Evolutionary conservation across 2,329 filamentous ascomycete species (phyloP).

Genomic region (Cordyceps cicadae): DNA sequence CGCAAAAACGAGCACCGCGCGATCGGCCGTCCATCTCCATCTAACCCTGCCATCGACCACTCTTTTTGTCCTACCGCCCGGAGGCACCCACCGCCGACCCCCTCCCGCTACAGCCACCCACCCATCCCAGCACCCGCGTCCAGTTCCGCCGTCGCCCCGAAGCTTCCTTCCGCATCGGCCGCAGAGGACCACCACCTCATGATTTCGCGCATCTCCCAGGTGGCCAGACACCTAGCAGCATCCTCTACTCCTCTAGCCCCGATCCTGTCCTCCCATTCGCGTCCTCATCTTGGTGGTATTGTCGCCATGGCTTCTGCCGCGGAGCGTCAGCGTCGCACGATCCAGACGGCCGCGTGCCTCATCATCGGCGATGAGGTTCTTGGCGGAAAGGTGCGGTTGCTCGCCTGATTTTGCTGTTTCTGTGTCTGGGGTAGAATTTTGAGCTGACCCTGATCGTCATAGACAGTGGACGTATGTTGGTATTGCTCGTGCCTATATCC

Average conservation of each 20-base stretch:
- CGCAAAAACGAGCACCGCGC: neutral
- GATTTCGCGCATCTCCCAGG: constrained; percentile 67
- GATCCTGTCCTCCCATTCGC: constrained; percentile 10
- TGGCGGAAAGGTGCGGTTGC: constrained; percentile 64
- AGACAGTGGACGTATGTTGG: constrained; percentile 33
- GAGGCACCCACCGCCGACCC: neutral
- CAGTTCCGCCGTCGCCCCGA: neutral
- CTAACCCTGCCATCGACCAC: neutral
- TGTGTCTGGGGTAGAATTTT: neutral
- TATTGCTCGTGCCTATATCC: constrained; percentile 12
- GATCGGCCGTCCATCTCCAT: neutral
- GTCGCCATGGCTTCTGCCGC: constrained; percentile 39
- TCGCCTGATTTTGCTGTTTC: neutral
- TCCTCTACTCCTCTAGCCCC: constrained; percentile 26
- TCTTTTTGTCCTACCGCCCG: neutral
- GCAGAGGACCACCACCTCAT: constrained; percentile 37
- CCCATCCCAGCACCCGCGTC: neutral
- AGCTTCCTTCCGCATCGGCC: neutral
- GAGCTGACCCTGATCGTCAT: neutral
- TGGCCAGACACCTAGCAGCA: constrained; percentile 58
- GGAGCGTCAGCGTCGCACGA: constrained; percentile 54
- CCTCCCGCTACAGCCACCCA: neutral
- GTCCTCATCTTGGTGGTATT: constrained; percentile 15
- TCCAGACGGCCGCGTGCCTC: constrained; percentile 83
- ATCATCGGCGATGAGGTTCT: constrained; percentile 98